A percentile compares a stretch with the other conserved stretches of the same genome.
Evolutionary conservation across 805 yeast species (phyloP).

Genomic region (Saturnispora sekii): DNA sequence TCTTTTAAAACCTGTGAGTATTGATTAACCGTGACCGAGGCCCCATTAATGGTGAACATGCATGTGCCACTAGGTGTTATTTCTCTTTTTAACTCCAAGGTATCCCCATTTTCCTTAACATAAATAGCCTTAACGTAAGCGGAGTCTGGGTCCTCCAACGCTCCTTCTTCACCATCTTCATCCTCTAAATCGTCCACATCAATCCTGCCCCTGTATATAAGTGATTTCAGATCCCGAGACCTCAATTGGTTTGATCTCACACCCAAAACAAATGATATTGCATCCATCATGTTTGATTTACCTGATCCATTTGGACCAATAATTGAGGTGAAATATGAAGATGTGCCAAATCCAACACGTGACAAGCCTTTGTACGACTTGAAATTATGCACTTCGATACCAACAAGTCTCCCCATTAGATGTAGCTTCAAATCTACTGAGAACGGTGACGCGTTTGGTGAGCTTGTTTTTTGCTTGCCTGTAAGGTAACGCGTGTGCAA

Average conservation of each 20-base stretch:
- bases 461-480: too few species aligned
- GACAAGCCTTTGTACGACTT: conserved; percentile 81
- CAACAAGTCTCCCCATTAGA: conserved; percentile 72
- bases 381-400: conserved; percentile 75
- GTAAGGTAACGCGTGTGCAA: too few species aligned
- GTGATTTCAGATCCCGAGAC: conserved; percentile 61
- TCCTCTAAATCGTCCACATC: conserved; percentile 21
- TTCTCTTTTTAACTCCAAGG: conserved; percentile 52
- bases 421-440: not conserved
- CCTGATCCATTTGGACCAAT: conserved; percentile 99
- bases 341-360: conserved; percentile 71
- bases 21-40: conserved; percentile 48
- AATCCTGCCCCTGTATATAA: conserved; percentile 68
- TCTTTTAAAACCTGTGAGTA: conserved; percentile 58
- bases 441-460: not conserved
- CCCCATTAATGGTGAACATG: conserved; percentile 57
- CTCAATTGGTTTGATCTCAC: conserved; percentile 67
- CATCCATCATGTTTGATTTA: conserved; percentile 94
- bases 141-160: conserved; percentile 49
- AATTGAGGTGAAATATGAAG: conserved; percentile 69
- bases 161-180: conserved; percentile 15
- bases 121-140: conserved; percentile 79
- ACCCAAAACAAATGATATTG: conserved; percentile 88
- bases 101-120: conserved; percentile 50
- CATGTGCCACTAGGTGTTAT: conserved; percentile 52